A percentile compares a stretch with the other conserved stretches of the same genome.
phyloP scores from a whole-genome alignment of 805 yeast genomes.

The Starmerella apis region DNA sequence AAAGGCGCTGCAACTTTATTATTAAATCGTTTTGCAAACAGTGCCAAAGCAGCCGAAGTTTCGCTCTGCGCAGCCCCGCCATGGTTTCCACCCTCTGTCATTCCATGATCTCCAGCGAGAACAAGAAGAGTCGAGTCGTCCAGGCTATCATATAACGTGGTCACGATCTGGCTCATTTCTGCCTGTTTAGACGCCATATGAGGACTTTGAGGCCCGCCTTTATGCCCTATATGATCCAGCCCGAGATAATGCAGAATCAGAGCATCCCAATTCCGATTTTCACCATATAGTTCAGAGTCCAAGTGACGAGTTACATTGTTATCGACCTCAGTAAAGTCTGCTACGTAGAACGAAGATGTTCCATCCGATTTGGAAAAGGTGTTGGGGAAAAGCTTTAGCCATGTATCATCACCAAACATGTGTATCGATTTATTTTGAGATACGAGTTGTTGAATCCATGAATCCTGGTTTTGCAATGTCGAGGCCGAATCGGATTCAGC shows the following conservation, averaged over 20 bases:
- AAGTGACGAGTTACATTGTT: slow-evolving; percentile 84
- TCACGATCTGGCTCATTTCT: slow-evolving; percentile 72
- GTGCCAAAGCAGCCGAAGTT: slow-evolving; percentile 71
- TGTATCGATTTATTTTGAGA: slow-evolving; percentile 42
- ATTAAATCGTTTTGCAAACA: slow-evolving; percentile 54
- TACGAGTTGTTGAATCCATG: slow-evolving; percentile 69
- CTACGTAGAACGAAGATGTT: slow-evolving; percentile 85
- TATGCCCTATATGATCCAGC: slow-evolving; percentile 94
- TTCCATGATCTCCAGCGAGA: slow-evolving; percentile 90
- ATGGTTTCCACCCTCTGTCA: slow-evolving; percentile 86
- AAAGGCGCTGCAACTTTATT: slow-evolving; percentile 22
- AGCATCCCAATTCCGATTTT: slow-evolving; percentile 61
- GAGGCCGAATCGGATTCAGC: slow-evolving; percentile 78
- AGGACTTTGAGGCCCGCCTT: slow-evolving; percentile 76
- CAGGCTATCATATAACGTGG: slow-evolving; percentile 38
- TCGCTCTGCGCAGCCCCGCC: slow-evolving; percentile 94
- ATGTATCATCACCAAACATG: slow-evolving; percentile 95
- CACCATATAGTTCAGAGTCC: slow-evolving; percentile 41
- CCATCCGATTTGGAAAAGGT: slow-evolving; percentile 65
- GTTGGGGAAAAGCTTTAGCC: slow-evolving; percentile 80
- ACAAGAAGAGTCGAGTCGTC: slow-evolving; percentile 51
- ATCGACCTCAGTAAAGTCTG: slow-evolving; percentile 92
- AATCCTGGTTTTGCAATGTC: slow-evolving; percentile 64
- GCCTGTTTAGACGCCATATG: slow-evolving; percentile 72
- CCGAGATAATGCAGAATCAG: slow-evolving; percentile 86